Conservation (phyloP, 495 filamentous ascomycete species). For the Penicillium coprophilum region DNA sequence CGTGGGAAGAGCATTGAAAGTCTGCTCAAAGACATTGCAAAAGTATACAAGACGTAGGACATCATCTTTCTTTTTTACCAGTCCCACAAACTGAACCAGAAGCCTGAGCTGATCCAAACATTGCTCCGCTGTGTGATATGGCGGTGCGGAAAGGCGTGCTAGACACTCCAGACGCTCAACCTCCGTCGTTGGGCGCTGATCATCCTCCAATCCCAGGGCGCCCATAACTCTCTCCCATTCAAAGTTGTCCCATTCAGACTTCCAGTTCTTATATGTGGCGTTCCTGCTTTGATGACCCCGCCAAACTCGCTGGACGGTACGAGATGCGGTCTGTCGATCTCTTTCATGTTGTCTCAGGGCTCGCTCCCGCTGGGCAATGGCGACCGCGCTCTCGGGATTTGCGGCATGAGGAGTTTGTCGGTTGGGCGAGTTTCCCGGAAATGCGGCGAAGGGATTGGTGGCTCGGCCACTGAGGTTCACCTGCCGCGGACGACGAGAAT, state of each 20-base stretch:
- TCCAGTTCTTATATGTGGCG: conserved; percentile 54
- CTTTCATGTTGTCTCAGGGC: conserved; percentile 77
- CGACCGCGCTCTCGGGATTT: conserved; percentile 73
- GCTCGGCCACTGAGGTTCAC: conserved; percentile 91
- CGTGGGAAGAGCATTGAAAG: conserved; percentile 37
- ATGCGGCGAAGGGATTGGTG: conserved; percentile 69
- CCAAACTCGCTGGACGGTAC: conserved; percentile 78
- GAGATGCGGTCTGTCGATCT: conserved; percentile 71
- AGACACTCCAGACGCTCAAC: conserved; percentile 14
- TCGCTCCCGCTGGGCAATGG: conserved; percentile 82
- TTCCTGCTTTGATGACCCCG: conserved; percentile 69
- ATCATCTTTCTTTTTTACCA: conserved; percentile 37
- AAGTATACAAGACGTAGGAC: conserved; percentile 46
- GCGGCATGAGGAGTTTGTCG: conserved; percentile 44
- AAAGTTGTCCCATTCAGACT: conserved; percentile 65
- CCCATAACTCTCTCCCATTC: conserved; percentile 28
- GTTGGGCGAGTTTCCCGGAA: conserved; percentile 31
- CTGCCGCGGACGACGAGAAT: conserved; percentile 77
- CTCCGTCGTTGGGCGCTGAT: conserved; percentile 6
- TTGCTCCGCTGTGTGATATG: conserved; percentile 51
- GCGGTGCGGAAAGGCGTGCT: conserved; percentile 26
- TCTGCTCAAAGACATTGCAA: conserved; percentile 42
- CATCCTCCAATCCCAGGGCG: conserved; percentile 19
- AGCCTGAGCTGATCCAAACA: conserved; percentile 49
- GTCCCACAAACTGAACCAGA: conserved; percentile 50